A percentile compares a stretch with the other conserved stretches of the same genome.
Evolutionary conservation across 2,329 filamentous ascomycete species (phyloP).

Genomic region (Pseudophaeomoniella oleicola): DNA sequence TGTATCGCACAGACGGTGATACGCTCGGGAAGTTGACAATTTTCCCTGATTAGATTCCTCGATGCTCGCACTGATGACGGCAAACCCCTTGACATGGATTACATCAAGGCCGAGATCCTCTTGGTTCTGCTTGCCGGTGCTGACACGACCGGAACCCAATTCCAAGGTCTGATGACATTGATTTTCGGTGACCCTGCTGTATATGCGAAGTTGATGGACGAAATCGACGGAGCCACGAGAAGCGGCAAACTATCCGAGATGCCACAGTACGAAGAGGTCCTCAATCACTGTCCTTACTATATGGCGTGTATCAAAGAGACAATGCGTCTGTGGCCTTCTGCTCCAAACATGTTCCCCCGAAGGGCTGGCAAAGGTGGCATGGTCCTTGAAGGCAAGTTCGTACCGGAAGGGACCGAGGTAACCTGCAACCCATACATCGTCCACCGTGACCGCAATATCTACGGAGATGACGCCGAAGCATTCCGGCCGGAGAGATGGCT

Average conservation of each 20-base stretch:
- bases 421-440: constrained; percentile 33
- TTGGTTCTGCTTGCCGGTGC: constrained; percentile 37
- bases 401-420: constrained; percentile 29
- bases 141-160: constrained; percentile 37
- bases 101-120: constrained; percentile 39
- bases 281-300: constrained; percentile 30
- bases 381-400: constrained; percentile 22
- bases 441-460: constrained; percentile 24
- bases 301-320: constrained; percentile 36
- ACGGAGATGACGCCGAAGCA: constrained; percentile 9
- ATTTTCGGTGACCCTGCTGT: constrained; percentile 23
- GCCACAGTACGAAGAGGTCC: constrained; percentile 29
- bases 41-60: constrained; percentile 14
- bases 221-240: constrained; percentile 26
- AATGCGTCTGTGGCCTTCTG: constrained; percentile 35
- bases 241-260: constrained; percentile 16
- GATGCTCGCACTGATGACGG: constrained; percentile 30
- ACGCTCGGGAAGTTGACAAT: not conserved
- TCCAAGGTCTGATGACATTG: constrained; percentile 32
- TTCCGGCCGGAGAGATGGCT: constrained; percentile 20
- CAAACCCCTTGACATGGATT: constrained; percentile 32
- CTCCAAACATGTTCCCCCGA: constrained; percentile 36
- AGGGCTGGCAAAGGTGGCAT: constrained; percentile 23
- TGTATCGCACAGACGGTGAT: too few species aligned
- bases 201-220: constrained; percentile 32